Evolutionary conservation across 2,329 filamentous ascomycete genomes (phyloP), one percentile per base, ranked within the genome.

Genomic region (Cadophora gregata): DNA sequence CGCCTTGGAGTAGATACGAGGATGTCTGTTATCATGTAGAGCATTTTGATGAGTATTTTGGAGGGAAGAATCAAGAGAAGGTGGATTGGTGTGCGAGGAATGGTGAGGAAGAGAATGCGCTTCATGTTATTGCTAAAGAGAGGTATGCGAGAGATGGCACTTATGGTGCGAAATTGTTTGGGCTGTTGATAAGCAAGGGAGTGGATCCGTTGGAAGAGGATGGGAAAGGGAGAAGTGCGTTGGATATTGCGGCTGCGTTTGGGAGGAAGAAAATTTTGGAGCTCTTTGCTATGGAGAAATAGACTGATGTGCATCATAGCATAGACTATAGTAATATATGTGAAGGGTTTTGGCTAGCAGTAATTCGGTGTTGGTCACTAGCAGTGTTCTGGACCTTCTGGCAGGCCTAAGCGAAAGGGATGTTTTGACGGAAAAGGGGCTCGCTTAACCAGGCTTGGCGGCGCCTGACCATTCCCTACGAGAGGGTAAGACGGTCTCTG

Each of bases 191-290:
- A 24, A 16, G 31, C 16, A 69, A 66, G 60, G 68, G 66, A 36
- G 27, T 70, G 51, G 51, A 64, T 66, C 67, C 69, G 24, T 47
- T 67, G 42, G 47, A 59, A 42, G 67, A 70, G 38, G 65, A 70
- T 66, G 63, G 33, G 25, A 50, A n/a, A 33, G 69, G 64, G 25
- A 65, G 60, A 25, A 70, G 53, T 59, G 64, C 58, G 21, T 67
- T 69, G 61, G 69, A 70, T 56, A 42, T 70, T 64, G 67, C 64
- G 29, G 69, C 67, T 66, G 69, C 67, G 25, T 66, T 60, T 61
- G 69, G 59, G 38, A 65, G 66, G 51, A 62, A 50, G 51, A 55
- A 33, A 16, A 70, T 70, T 64, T 62, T 69, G 58, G 67, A 69
- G 45, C 60, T 70, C 38, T 69, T 70, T 63, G 62, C 33, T 42